Conservation (phyloP, 306 rosid genomes). For the Rosa persica region DNA sequence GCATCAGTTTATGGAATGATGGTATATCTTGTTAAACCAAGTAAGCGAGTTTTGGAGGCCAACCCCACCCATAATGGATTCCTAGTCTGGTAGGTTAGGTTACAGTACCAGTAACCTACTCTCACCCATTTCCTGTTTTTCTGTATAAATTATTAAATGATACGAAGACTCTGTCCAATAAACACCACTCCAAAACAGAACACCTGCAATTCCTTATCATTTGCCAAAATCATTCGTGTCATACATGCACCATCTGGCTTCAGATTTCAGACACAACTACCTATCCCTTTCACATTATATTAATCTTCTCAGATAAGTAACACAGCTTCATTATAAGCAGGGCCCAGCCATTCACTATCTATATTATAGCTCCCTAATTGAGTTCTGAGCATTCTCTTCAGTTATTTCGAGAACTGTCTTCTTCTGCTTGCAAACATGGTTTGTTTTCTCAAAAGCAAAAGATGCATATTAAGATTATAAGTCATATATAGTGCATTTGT, state of each 20-base stretch:
- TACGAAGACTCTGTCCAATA: neutral
- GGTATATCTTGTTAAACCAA: neutral
- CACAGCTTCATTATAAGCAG: neutral
- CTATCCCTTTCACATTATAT: conserved; percentile 22
- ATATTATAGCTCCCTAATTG: conserved; percentile 26
- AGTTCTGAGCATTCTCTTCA: conserved; percentile 16
- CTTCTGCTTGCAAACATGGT: conserved; percentile 18
- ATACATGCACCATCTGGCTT: conserved; percentile 1
- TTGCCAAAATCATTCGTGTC: conserved; percentile 7
- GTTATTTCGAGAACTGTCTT: neutral
- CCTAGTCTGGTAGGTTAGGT: conserved; percentile 28
- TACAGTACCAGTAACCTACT: conserved; percentile 32
- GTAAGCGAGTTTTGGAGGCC: conserved; percentile 27
- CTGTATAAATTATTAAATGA: neutral
- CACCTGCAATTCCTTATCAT: neutral
- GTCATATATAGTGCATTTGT: neutral
- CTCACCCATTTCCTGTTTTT: conserved; percentile 38
- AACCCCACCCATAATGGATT: conserved; percentile 21
- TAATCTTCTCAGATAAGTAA: conserved; percentile 18
- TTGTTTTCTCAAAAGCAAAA: conserved; percentile 7
- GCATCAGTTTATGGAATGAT: neutral
- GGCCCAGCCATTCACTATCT: conserved; percentile 14
- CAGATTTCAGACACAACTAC: conserved; percentile 25
- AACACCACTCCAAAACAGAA: conserved; percentile 15
- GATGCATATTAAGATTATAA: neutral